Base-by-base conservation (phyloP, 2,329 filamentous ascomycete species). In the Geosmithia putterillii region DNA sequence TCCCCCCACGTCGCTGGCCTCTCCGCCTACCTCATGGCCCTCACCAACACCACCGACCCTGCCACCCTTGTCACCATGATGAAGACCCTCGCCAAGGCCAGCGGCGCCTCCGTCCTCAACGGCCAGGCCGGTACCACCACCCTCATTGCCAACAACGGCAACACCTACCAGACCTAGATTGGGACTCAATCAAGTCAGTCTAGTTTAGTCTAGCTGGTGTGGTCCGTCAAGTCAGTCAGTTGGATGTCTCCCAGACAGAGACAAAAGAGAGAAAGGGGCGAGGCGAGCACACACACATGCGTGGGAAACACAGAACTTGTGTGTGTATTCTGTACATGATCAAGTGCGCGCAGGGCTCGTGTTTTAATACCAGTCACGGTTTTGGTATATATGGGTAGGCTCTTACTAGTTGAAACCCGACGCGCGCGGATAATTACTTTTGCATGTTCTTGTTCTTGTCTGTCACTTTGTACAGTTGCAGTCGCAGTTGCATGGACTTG, bases 1-100 rank as follows among this genome's bases (percentile, higher is more conserved):
- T 71, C 72, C 12, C 81, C 81, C 2, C 80, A 84, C 56, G 70
- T 85, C 43, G 72, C 76, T 40, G 82, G 82, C 40, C 65, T 86
- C 3, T 78, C 76, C 14, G 79, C 79, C 22, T 86, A 85, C 60
- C 62, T 86, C 25, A 78, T 85, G 64, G 53, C 63, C 42, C 66
- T 78, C 44, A 71, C 77, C 60, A 52, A 58, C 43, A 57, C 79
- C 47, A 64, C 58, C 7, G 59, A 61, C 41, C 50, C 57, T n/a
- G 39, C 44, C 17, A 45, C 54, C 21, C 63, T 72, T 20, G 60
- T 56, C 36, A 60, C 53, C 12, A 67, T 78, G 44, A 70, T 81
- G 54, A 71, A 70, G 62, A 56, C 62, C 47, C 68, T 81, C 21
- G 76, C 74, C 38, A 51, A 51, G n/a, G 48, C 55, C 34, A 66